These are phyloP conservation scores for Fusarium foetens DNA, from an alignment of 2,329 filamentous ascomycete genomes.

Conservation along the genomic window DNA sequence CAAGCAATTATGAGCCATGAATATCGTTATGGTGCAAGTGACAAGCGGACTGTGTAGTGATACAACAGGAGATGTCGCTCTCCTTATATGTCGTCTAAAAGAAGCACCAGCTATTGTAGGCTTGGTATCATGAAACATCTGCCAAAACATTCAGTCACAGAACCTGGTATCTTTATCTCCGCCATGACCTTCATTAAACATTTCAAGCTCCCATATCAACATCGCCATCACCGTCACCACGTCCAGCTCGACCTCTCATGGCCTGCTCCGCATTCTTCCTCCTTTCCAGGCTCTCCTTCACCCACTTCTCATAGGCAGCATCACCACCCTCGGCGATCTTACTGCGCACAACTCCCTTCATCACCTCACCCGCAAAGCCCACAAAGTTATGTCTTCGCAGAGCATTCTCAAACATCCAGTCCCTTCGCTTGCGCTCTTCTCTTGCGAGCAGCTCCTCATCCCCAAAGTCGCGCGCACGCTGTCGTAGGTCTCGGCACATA, in stretches of 20 bases:
- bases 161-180: slow-evolving; percentile 17
- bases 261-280: slow-evolving; percentile 56
- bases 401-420: slow-evolving; percentile 96
- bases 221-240: slow-evolving; percentile 51
- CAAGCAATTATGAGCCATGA: slow-evolving; percentile 14
- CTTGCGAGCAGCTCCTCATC: slow-evolving; percentile 80
- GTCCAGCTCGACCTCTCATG: slow-evolving; percentile 45
- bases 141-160: neutral
- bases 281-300: slow-evolving; percentile 72
- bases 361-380: slow-evolving; percentile 88
- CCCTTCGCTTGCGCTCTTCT: slow-evolving; percentile 84
- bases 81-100: neutral
- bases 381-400: slow-evolving; percentile 95
- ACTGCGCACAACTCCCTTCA: slow-evolving; percentile 82
- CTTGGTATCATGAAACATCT: slow-evolving; percentile 17
- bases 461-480: slow-evolving; percentile 81
- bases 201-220: slow-evolving; percentile 54
- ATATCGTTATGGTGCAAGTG: neutral
- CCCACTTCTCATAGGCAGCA: slow-evolving; percentile 76
- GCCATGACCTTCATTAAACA: neutral
- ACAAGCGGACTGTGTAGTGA: neutral
- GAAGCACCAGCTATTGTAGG: neutral
- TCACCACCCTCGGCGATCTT: slow-evolving; percentile 76
- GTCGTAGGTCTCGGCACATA: slow-evolving; percentile 85
- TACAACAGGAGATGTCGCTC: neutral